Conservation (phyloP, 2,329 filamentous ascomycete species). For the Claviceps pazoutovae region DNA sequence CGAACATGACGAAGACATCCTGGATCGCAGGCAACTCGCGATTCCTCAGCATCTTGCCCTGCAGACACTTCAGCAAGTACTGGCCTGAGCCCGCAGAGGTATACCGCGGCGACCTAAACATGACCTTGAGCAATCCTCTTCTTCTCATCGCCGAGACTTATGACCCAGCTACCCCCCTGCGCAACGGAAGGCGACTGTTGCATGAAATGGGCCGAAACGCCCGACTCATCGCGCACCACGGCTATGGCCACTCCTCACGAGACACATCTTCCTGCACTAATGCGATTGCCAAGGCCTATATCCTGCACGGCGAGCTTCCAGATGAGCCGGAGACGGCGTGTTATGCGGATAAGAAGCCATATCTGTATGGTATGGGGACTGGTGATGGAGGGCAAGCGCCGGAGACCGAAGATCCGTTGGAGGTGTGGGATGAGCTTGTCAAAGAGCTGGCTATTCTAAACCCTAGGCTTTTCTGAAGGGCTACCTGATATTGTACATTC, state of each 20-base stretch:
- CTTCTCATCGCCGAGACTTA: conserved; percentile 35
- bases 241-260: conserved; percentile 33
- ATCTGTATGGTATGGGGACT: conserved; percentile 23
- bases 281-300: conserved; percentile 23
- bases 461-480: conserved; percentile 1
- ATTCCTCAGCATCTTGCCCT: conserved; percentile 31
- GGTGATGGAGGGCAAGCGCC: neutral
- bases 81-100: conserved; percentile 33
- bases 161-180: conserved; percentile 35
- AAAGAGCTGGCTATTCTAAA: conserved; percentile 7
- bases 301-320: conserved; percentile 27
- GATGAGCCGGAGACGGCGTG: conserved; percentile 28
- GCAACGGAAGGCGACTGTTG: conserved; percentile 30
- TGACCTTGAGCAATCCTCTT: conserved; percentile 28
- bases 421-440: conserved; percentile 11
- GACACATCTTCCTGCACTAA: conserved; percentile 33
- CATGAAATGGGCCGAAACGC: conserved; percentile 33
- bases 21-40: conserved; percentile 35
- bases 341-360: conserved; percentile 34
- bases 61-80: conserved; percentile 29
- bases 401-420: conserved; percentile 3
- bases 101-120: conserved; percentile 31
- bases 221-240: conserved; percentile 33
- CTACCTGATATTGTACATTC: neutral
- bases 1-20: conserved; percentile 29